Conservation (phyloP, 345 rosid species). For the Euphorbia tirucalli region DNA sequence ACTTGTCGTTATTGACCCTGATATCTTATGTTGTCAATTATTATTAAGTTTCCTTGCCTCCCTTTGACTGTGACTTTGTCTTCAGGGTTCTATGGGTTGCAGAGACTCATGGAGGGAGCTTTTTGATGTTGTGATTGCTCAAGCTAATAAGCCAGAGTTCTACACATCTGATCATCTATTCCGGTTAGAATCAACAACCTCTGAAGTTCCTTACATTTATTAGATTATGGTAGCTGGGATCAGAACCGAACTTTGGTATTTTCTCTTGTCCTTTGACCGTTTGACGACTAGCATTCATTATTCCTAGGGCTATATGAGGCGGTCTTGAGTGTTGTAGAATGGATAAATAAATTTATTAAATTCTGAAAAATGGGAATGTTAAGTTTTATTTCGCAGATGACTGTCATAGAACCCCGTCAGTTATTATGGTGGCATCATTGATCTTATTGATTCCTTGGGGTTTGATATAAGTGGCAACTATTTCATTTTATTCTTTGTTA, state of each 20-base stretch:
- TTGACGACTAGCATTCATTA: background rate
- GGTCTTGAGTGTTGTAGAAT: background rate
- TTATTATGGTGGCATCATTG: background rate
- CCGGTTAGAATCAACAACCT: conserved; percentile 50
- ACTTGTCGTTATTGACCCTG: background rate
- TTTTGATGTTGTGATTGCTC: conserved; percentile 93
- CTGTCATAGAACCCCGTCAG: background rate
- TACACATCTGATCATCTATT: conserved; percentile 90
- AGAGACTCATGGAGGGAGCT: conserved; percentile 86
- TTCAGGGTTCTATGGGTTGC: conserved; percentile 63
- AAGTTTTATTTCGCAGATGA: background rate
- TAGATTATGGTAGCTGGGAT: background rate
- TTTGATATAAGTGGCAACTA: background rate
- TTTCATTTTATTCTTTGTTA: background rate
- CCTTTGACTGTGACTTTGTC: conserved; percentile 25
- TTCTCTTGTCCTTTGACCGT: background rate
- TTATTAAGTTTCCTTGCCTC: conserved; percentile 1
- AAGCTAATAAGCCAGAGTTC: conserved; percentile 93
- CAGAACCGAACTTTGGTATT: background rate
- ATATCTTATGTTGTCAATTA: background rate
- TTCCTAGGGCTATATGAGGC: background rate
- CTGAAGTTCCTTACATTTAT: conserved; percentile 10
- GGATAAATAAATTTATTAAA: background rate
- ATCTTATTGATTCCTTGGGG: background rate
- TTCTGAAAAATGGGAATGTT: background rate